Evolutionary conservation across 306 rosid genomes (phyloP).

Genomic region (Benincasa hispida): DNA sequence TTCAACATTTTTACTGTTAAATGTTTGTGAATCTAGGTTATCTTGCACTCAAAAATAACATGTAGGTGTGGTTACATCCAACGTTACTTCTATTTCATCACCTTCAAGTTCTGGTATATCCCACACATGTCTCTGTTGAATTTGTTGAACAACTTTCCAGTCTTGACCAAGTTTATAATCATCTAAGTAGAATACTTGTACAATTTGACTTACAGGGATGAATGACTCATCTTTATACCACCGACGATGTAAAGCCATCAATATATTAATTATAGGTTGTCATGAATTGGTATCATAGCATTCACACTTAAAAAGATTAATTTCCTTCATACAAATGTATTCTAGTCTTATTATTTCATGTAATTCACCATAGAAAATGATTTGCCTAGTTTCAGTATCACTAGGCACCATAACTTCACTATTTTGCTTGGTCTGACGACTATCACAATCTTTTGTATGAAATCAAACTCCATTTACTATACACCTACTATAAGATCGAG

Average conservation of each 20-base stretch:
- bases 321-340: not conserved
- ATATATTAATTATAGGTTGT: no score
- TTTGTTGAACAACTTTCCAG: no score
- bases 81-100: no score
- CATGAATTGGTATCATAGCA: not conserved
- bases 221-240: not conserved
- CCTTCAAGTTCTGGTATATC: no score
- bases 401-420: not conserved
- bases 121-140: no score
- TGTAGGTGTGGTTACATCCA: no score
- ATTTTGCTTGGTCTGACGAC: not conserved
- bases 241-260: not conserved
- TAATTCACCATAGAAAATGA: not conserved
- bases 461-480: not conserved
- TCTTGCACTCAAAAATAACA: no score
- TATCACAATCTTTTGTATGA: not conserved
- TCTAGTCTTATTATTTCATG: not conserved
- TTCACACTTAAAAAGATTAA: not conserved
- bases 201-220: not conserved
- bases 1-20: no score
- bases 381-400: not conserved
- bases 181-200: no score
- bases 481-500: not conserved
- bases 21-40: no score
- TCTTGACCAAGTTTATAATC: no score